phyloP scores from a whole-genome alignment of 805 yeast genomes.

The Wickerhamiella spandovensis region DNA sequence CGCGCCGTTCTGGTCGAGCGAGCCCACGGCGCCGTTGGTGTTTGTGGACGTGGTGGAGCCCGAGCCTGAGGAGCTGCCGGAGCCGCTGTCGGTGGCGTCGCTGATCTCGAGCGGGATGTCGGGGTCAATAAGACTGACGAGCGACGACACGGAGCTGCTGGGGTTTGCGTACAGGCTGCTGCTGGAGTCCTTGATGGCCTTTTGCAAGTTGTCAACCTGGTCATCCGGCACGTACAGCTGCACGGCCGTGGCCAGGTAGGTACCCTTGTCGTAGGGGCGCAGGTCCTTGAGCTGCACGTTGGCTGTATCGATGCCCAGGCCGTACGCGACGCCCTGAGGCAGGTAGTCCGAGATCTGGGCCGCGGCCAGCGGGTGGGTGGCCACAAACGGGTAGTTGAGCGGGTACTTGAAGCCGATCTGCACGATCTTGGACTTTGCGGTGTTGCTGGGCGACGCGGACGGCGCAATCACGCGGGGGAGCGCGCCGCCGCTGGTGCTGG shows the following conservation, averaged over 20 bases:
- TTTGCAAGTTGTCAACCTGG: conserved; percentile 37
- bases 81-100: conserved; percentile 10
- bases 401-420: conserved; percentile 67
- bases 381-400: conserved; percentile 77
- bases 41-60: conserved; percentile 11
- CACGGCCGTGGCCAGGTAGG: conserved; percentile 77
- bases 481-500: conserved; percentile 5
- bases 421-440: conserved; percentile 40
- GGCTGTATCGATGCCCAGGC: conserved; percentile 34
- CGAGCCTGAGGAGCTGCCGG: conserved; percentile 1
- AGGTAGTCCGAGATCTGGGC: conserved; percentile 78
- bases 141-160: conserved; percentile 37
- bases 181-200: conserved; percentile 33
- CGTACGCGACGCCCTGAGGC: conserved; percentile 56
- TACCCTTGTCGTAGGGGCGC: conserved; percentile 48
- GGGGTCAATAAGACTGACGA: conserved; percentile 62
- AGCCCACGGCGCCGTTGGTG: conserved; percentile 18
- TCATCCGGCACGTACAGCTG: conserved; percentile 64
- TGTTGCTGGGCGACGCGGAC: conserved; percentile 21
- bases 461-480: conserved; percentile 75
- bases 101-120: conserved; percentile 35
- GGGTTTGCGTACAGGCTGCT: conserved; percentile 52
- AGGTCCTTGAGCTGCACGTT: conserved; percentile 51
- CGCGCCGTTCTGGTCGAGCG: conserved; percentile 22
- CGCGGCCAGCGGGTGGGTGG: conserved; percentile 53